These are phyloP conservation scores for Epichloe elymi DNA, from an alignment of 2,329 filamentous ascomycete genomes.

Conservation along the genomic window DNA sequence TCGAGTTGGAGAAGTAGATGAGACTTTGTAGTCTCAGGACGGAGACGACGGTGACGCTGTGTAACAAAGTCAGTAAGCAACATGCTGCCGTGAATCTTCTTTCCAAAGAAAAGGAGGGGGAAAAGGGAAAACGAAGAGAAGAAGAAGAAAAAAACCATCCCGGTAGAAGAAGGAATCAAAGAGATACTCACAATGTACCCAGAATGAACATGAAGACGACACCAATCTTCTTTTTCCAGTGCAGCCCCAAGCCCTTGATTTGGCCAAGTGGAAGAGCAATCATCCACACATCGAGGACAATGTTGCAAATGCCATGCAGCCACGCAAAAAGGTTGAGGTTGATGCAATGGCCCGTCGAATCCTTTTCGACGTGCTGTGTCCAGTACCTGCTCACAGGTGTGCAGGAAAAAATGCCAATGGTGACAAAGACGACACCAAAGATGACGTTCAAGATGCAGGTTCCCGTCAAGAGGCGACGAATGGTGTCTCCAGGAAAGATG, in stretches of 20 bases:
- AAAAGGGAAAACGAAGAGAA: background rate
- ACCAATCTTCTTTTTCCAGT: slow-evolving; percentile 5
- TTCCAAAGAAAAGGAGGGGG: too few species aligned
- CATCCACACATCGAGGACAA: slow-evolving; percentile 5
- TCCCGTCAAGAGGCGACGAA: slow-evolving; percentile 19
- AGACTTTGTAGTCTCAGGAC: slow-evolving; percentile 4
- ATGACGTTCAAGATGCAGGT: slow-evolving; percentile 19
- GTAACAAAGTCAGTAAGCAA: background rate
- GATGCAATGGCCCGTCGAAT: slow-evolving; percentile 1
- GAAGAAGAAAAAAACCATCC: background rate
- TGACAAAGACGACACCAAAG: slow-evolving; percentile 18
- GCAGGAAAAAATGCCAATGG: slow-evolving; percentile 26
- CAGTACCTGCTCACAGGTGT: slow-evolving; percentile 27
- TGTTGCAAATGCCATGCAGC: slow-evolving; percentile 1
- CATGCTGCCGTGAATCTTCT: background rate
- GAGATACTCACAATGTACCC: slow-evolving; percentile 5
- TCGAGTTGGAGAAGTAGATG: slow-evolving; percentile 4
- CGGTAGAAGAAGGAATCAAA: background rate
- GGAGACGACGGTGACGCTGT: slow-evolving; percentile 4
- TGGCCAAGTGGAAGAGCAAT: slow-evolving; percentile 6
- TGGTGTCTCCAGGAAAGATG: slow-evolving; percentile 22
- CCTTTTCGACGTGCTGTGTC: slow-evolving; percentile 24
- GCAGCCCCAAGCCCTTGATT: slow-evolving; percentile 1
- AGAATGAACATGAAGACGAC: slow-evolving; percentile 5
- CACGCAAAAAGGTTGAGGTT: slow-evolving; percentile 5